Base-by-base conservation (phyloP, 768 basidiomycete genomes). In the Mycena galericulata region DNA sequence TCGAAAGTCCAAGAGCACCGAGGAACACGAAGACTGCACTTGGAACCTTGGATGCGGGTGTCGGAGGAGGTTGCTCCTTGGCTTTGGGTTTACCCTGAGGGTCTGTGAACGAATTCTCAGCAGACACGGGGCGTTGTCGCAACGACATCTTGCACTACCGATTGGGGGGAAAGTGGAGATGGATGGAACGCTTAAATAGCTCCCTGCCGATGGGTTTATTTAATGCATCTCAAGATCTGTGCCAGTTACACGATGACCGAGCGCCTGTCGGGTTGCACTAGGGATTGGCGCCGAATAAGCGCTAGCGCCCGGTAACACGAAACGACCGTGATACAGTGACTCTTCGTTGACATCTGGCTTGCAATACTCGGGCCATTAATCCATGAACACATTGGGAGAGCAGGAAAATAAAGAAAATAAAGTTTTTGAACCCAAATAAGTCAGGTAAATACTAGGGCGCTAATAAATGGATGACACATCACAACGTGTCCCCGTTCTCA, bases 101-200 rank as follows among this genome's bases (percentile, higher is more conserved):
- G 20, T 51, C 57, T 29, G 60, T 20, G 29, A 27, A 34, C 9
- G 57, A 56, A 36, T 20, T 62, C 26, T 61, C 68, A 32, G 62
- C 63, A 20, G 68, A 69, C 24, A 69, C 68, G 0, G 68, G 68
- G 41, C 68, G 68, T 53, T 69, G 57, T 29, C 68, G 63, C 15
- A 69, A n/a, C 32, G 68, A 65, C 68, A 69, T 69, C 50, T 51
- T 29, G 6, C 17, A 14, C 30, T 34, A 18, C 22, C 32, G 55
- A 15, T 29, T 1, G 32, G 20, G 17, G 53, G 46, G 53, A 29
- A 20, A 46, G 11, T 32, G 45, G 49, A 36, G 62, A n/a, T n/a
- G 18, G 20, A 47, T 30, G 20, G 18, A 50, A 54, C 49, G 50
- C 34, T 67, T 67, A 67, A 67, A 67, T 62, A 67, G 58, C 6